Conservation (phyloP, 2,329 filamentous ascomycete genomes). For the Claviceps paspali region DNA sequence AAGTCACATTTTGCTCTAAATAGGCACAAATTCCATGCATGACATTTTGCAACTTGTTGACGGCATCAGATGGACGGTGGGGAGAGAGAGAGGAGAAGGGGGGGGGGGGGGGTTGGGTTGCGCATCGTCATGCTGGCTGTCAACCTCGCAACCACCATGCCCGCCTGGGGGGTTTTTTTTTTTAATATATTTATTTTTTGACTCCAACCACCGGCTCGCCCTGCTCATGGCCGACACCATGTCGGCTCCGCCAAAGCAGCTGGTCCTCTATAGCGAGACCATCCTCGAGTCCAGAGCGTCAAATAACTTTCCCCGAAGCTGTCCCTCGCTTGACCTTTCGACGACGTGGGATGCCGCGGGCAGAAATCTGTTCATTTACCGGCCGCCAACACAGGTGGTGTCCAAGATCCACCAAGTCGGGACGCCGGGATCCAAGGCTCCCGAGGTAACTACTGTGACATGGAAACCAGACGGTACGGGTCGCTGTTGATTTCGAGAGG, state of each 20-base stretch:
- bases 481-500: too few relatives aligned
- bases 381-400: conserved; percentile 57
- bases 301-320: conserved; percentile 51
- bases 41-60: neutral
- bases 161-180: too few relatives aligned
- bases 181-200: too few relatives aligned
- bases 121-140: neutral
- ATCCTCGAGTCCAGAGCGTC: conserved; percentile 39
- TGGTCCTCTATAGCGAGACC: conserved; percentile 40
- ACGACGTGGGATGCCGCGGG: conserved; percentile 52
- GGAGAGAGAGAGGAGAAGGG: too few relatives aligned
- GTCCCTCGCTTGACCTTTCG: conserved; percentile 74
- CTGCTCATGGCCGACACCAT: conserved; percentile 9
- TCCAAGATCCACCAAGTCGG: conserved; percentile 34
- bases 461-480: conserved; percentile 55
- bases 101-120: too few relatives aligned
- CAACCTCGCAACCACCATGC: too few relatives aligned
- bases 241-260: conserved; percentile 15
- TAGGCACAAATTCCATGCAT: too few relatives aligned
- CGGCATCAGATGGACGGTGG: neutral
- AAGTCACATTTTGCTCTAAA: neutral
- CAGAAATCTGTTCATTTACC: conserved; percentile 58
- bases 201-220: too few relatives aligned
- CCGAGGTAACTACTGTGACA: conserved; percentile 32
- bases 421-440: conserved; percentile 23